Base-by-base conservation (phyloP, 2,329 filamentous ascomycete genomes). In the Cladosporium sp. region DNA sequence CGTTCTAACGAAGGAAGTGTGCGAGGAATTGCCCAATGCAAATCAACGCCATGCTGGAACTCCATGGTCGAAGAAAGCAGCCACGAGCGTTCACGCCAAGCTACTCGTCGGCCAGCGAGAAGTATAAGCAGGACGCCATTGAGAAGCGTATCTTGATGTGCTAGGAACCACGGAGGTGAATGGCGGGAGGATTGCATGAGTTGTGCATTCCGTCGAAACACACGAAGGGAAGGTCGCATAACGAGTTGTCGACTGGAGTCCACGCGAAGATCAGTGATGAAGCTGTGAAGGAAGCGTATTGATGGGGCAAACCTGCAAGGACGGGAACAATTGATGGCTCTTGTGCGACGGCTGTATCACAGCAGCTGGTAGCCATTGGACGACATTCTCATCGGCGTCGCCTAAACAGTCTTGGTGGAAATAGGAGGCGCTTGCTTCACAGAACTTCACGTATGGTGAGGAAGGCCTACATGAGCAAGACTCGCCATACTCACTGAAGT, bases 371-470 rank as follows among this genome's bases (percentile, higher is more conserved):
- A 15, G 24, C 38, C 51, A 64, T 64, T 64, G 61, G 34, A 6
- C 30, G 5, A 11, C 5, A 14, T 3, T 21, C 4, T 7, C 7
- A 41, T 57, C 28, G 51, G 55, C 21, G 38, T 55, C 21, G 26
- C 61, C 61, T 64, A n/a, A 21, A 32, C 34, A 21, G 32, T 34
- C 14, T 6, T 38, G 49, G 21, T 38, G 47, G 14, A 54, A 26
- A 64, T 64, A n/a, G 30, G 11, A 26, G 60, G 61, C 61, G 61
- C 51, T 64, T 57, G 12, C 51, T 57, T 49, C 51, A 64, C 61
- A 64, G 51, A 12, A 32, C 4, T 26, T 55, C 36, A 64, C 61
- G 49, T 28, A 5, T 18, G 32, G 36, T 38, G 59, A 54, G 11
- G 47, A 41, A 18, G 59, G 10, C 8, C 6, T 18, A 18, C 8